Percentiles rank a stretch among this genome's conserved stretches.
These are phyloP conservation scores for Prunus dulcis DNA, from an alignment of 306 rosid genomes.

Conservation along the genomic window DNA sequence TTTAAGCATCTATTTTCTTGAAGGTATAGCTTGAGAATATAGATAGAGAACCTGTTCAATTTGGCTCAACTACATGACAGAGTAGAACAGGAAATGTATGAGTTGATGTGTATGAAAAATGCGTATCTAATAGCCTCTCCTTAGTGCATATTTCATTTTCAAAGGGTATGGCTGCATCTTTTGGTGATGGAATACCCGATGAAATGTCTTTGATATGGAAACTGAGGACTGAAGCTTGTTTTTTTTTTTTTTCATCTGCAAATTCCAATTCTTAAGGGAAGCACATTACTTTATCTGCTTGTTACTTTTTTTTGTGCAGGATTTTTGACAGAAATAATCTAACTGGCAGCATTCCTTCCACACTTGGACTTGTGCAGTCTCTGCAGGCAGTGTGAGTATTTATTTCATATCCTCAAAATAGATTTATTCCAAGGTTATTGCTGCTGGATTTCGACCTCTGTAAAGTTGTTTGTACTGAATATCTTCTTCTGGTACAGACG, in stretches of 20 bases:
- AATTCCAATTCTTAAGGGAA: background rate
- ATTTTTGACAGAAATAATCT: slow-evolving; percentile 53
- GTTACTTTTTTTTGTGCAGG: slow-evolving; percentile 35
- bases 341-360: slow-evolving; percentile 52
- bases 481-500: slow-evolving; percentile 41
- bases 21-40: background rate
- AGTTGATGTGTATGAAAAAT: background rate
- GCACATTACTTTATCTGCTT: background rate
- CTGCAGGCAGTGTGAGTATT: slow-evolving; percentile 68
- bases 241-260: background rate
- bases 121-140: too few species aligned
- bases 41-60: background rate
- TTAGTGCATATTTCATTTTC: background rate
- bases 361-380: slow-evolving; percentile 46
- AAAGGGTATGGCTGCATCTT: background rate
- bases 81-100: background rate
- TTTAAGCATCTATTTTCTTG: background rate
- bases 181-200: background rate
- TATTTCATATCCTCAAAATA: slow-evolving; percentile 17
- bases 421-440: background rate
- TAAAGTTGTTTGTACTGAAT: background rate
- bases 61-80: background rate
- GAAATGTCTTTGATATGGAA: background rate
- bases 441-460: background rate
- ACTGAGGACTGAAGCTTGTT: background rate